These are phyloP conservation scores for Steccherinum ochraceum DNA, from an alignment of 768 basidiomycete species.

Conservation along the genomic window DNA sequence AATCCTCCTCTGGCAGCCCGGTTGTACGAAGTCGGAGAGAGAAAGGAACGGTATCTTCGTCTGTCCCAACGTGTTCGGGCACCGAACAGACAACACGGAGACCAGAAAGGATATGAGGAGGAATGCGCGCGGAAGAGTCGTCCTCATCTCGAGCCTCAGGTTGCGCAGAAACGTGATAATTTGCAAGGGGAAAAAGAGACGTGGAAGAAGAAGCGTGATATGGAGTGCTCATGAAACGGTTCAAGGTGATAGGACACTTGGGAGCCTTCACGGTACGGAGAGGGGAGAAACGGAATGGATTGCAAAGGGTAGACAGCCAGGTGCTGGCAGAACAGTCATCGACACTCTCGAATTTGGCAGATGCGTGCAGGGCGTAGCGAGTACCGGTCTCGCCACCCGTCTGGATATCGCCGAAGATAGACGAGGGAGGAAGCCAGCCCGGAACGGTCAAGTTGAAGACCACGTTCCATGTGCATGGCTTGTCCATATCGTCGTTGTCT, in stretches of 20 bases:
- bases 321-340: constrained; percentile 37
- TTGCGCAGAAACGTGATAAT: constrained; percentile 14
- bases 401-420: constrained; percentile 33
- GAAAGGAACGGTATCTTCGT: constrained; percentile 45
- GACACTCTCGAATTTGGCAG: constrained; percentile 48
- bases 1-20: constrained; percentile 40
- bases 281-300: constrained; percentile 42
- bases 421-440: constrained; percentile 73
- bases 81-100: constrained; percentile 61
- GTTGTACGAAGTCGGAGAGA: constrained; percentile 55
- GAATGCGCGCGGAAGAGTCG: constrained; percentile 30
- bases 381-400: constrained; percentile 42
- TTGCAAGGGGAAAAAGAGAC: constrained; percentile 29
- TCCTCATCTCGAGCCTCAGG: constrained; percentile 8
- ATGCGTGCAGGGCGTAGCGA: constrained; percentile 61
- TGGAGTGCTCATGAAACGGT: constrained; percentile 40
- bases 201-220: constrained; percentile 29
- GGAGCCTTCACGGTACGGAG: constrained; percentile 33
- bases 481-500: constrained; percentile 48
- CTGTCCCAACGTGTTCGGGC: constrained; percentile 45
- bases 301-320: constrained; percentile 48
- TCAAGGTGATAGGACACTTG: constrained; percentile 37
- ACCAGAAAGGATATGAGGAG: constrained; percentile 48
- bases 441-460: constrained; percentile 81
- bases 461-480: constrained; percentile 66